A percentile compares a stretch with the other conserved stretches of the same genome.
Evolutionary conservation across 768 basidiomycete genomes (phyloP).

Genomic region (Leccinum barrowsii): DNA sequence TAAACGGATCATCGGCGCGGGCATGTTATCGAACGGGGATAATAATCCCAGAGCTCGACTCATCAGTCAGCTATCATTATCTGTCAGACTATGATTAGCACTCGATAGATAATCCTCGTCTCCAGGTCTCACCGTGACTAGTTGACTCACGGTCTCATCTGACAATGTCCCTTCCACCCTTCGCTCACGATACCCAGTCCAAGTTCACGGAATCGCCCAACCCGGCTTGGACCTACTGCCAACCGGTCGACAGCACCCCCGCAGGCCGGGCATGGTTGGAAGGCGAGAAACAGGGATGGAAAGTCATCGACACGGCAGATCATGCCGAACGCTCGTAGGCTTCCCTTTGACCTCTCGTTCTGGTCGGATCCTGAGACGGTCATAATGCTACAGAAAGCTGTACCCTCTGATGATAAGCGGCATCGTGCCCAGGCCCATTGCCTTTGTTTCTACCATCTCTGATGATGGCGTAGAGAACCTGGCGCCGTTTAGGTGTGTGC

Average conservation of each 20-base stretch:
- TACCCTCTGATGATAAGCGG: slow-evolving; percentile 38
- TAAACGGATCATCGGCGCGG: no score
- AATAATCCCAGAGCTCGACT: no score
- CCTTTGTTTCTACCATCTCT: slow-evolving; percentile 39
- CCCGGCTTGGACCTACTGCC: slow-evolving; percentile 31
- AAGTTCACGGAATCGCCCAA: slow-evolving; percentile 31
- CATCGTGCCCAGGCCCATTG: slow-evolving; percentile 44
- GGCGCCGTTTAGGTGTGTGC: slow-evolving; percentile 39
- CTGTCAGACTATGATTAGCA: background rate
- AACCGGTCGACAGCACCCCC: slow-evolving; percentile 26
- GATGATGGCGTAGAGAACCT: slow-evolving; percentile 36
- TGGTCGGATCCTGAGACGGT: background rate
- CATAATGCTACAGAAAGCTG: slow-evolving; percentile 15
- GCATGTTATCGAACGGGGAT: no score
- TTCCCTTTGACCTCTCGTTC: background rate
- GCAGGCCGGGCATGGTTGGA: slow-evolving; percentile 32
- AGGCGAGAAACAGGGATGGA: slow-evolving; percentile 37
- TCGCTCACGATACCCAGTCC: slow-evolving; percentile 14
- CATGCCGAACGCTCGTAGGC: slow-evolving; percentile 26
- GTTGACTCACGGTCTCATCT: background rate
- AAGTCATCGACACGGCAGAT: slow-evolving; percentile 28
- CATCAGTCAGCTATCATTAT: background rate
- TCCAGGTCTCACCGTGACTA: background rate
- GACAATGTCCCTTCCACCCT: slow-evolving; percentile 30
- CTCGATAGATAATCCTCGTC: background rate